Evolutionary conservation across 2,329 filamentous ascomycete species (phyloP), one percentile per base, ranked within the genome.

Genomic region (Colletotrichum paranaense): DNA sequence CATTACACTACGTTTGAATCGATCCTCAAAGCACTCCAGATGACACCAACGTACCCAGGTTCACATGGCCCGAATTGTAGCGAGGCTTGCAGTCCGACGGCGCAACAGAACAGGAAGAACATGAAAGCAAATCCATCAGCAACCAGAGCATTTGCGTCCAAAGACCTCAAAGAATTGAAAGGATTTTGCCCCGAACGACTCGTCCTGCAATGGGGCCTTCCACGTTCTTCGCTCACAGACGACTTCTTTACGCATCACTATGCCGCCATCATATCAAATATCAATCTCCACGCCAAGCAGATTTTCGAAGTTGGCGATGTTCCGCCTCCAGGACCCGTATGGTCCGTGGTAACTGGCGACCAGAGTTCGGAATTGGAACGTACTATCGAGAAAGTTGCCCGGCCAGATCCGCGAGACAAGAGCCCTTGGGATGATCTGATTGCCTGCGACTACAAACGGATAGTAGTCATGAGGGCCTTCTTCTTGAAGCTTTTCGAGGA

Each of bases 381-480:
- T 26, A 52, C 55, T 12, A 24, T 80, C 16, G 67, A 76, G 53
- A 67, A 76, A 24, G 66, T 82, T n/a, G 80, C 80, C 62, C 76
- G 75, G 3, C 78, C 80, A 14, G 78, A 80, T 46, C 73, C 76
- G 5, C 32, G 30, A 4, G 72, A 76, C 1, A 53, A 70, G 8
- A 73, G 71, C 14, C 75, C 76, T 5, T 82, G 81, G 81, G 79
- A 79, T 16, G 75, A 70, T 28, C 68, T 83, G 6, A 76, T 82
- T 30, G 67, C 56, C 19, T 68, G 77, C 24, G 58, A 60, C 16
- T 52, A 62, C 0, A 77, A 80, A 62, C 77, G 80, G 16, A 67
- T 62, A 35, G 75, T 70, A 9, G 76, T 83, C 1, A 66, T 82
- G 49, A 62, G 76, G 24, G 81, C 78, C 4, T 76, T 80, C n/a